Conservation (phyloP, 2,329 filamentous ascomycete genomes). For the Huntiella bhutanensis region DNA sequence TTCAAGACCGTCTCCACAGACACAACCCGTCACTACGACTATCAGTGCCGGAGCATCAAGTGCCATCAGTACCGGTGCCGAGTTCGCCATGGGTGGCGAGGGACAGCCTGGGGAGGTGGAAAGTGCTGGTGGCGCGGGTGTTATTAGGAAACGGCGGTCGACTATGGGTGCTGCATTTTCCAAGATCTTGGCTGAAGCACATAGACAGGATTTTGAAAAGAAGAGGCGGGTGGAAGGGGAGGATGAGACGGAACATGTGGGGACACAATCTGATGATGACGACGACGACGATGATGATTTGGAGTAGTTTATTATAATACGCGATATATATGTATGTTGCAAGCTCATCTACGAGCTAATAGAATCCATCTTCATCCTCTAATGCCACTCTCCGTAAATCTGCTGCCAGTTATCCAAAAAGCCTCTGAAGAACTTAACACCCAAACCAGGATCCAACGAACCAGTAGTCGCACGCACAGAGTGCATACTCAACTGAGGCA, state of each 20-base stretch:
- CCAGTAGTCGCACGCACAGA: constrained; percentile 79
- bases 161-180: constrained; percentile 25
- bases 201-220: constrained; percentile 83
- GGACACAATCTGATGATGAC: constrained; percentile 12
- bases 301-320: not conserved
- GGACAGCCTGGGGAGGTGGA: constrained; percentile 1
- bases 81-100: not conserved
- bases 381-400: constrained; percentile 62
- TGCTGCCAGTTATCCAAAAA: constrained; percentile 75
- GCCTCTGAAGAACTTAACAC: constrained; percentile 72
- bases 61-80: not conserved
- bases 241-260: not conserved
- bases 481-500: constrained; percentile 90
- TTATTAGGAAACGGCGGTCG: constrained; percentile 10
- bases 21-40: not conserved
- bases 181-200: constrained; percentile 61
- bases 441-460: constrained; percentile 66
- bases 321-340: not conserved
- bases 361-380: constrained; percentile 5
- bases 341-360: not conserved
- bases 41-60: not conserved
- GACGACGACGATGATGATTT: constrained; percentile 18
- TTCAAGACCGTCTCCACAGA: no score
- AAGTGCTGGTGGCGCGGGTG: not conserved
- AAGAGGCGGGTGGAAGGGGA: constrained; percentile 27